Evolutionary conservation across 768 basidiomycete species (phyloP), one percentile per base, ranked within the genome.

Genomic region (Suillus occidentalis): DNA sequence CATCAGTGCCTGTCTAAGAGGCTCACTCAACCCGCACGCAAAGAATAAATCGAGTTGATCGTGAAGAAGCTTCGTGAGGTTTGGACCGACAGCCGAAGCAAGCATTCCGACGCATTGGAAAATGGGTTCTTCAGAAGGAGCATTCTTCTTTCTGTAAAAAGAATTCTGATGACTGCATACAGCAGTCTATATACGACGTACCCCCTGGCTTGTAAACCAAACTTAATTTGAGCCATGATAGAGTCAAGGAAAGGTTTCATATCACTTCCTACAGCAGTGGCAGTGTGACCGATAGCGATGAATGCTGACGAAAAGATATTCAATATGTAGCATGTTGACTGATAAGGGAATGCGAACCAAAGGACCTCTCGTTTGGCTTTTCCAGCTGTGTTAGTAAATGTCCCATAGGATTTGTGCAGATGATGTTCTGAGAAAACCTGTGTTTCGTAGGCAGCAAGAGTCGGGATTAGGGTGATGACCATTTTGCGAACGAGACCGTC

Each of bases 51-150:
- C 96, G 39, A 99, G 86, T 69, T 98, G 92, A 72, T 99, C 97
- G 76, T 98, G 97, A 64, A 99, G 83, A 55, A 97, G 83, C 73
- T 97, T 95, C 0, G 97, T 99, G 56, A 99, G 81, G 75, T 95
- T 97, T 3, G 95, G 95, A 0, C 97, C 97, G 39, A 99, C 95
- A 10, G 97, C 94, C 2, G 89, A 87, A 1, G 96, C 94, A 50
- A 99, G 82, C 95, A 98, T 97, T 43, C 94, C 94, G 65, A 99
- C 86, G 77, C 97, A 99, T 82, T 98, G 94, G 73, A 99, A 99
- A 65, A 99, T 95, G 0, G 96, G 91, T 68, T 95, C 95, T 76
- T 98, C 96, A 18, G 90, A 89, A 3, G 93, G 92, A 2, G 95
- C 92, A 72, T 94, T 95, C 82, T 95, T 97, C 72, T 89, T 89